Conservation (phyloP, 2,329 filamentous ascomycete species). For the Colletotrichum melonis region DNA sequence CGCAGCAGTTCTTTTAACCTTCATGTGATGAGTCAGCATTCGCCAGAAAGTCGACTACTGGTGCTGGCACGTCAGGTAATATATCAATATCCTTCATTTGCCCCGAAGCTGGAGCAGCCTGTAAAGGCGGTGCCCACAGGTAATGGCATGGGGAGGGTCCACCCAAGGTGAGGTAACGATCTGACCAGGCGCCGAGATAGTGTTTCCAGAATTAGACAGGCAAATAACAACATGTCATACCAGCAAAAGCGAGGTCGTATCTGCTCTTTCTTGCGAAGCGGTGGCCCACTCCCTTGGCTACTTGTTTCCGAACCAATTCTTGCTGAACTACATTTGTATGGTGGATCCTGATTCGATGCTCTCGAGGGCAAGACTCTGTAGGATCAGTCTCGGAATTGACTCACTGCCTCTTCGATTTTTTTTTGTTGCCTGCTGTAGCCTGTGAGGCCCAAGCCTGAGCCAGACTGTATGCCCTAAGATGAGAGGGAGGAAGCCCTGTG, state of each 20-base stretch:
- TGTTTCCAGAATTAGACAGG: neutral
- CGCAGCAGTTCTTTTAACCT: conserved; percentile 1
- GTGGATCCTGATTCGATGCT: neutral
- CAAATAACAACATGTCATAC: neutral
- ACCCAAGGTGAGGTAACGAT: neutral
- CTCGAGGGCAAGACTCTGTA: neutral
- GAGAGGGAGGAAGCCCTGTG: neutral
- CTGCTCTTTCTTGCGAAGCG: neutral
- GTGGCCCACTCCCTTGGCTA: neutral
- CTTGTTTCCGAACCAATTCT: neutral
- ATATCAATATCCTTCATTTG: neutral
- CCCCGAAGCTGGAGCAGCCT: neutral
- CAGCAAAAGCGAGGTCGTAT: neutral
- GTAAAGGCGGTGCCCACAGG: neutral
- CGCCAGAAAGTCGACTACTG: no score
- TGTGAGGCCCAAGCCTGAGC: neutral
- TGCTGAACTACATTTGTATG: no score
- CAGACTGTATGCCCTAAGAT: neutral
- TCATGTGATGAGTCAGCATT: conserved; percentile 1
- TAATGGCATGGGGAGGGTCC: neutral
- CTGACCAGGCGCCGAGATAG: neutral
- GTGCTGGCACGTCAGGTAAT: neutral
- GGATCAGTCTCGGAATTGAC: neutral
- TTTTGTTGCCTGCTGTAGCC: neutral
- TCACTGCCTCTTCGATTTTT: neutral